Percentiles rank a stretch among this genome's conserved stretches.
These are phyloP conservation scores for Osmanthus fragrans DNA, from an alignment of 257 asterid genomes.

Conservation along the genomic window DNA sequence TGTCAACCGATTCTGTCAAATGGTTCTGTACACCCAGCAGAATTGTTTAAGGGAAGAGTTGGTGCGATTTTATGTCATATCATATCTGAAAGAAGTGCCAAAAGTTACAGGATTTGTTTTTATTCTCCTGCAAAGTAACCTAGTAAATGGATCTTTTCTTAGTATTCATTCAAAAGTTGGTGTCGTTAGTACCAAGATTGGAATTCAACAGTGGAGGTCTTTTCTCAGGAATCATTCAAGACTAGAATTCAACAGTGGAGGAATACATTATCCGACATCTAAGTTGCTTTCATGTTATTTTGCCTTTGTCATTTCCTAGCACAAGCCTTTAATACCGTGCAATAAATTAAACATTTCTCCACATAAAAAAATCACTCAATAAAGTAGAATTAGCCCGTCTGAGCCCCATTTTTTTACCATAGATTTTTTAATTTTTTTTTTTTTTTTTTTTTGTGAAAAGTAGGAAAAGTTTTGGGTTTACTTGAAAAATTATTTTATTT, in stretches of 20 bases:
- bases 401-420: no score
- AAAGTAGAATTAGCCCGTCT: no score
- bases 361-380: background rate
- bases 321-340: background rate
- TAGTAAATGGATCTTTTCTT: background rate
- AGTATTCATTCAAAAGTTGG: constrained; percentile 2
- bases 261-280: background rate
- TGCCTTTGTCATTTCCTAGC: background rate
- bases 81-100: background rate
- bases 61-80: background rate
- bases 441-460: no score
- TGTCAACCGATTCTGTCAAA: no score
- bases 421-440: no score
- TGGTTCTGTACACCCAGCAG: no score
- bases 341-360: background rate
- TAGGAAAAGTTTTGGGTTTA: no score
- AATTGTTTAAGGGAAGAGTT: background rate
- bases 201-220: background rate
- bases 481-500: no score
- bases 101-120: background rate
- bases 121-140: constrained; percentile 29
- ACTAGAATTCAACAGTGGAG: background rate
- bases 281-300: background rate
- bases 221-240: background rate
- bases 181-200: background rate